Conservation (phyloP, 768 basidiomycete species). For the Favolaschia claudopus region DNA sequence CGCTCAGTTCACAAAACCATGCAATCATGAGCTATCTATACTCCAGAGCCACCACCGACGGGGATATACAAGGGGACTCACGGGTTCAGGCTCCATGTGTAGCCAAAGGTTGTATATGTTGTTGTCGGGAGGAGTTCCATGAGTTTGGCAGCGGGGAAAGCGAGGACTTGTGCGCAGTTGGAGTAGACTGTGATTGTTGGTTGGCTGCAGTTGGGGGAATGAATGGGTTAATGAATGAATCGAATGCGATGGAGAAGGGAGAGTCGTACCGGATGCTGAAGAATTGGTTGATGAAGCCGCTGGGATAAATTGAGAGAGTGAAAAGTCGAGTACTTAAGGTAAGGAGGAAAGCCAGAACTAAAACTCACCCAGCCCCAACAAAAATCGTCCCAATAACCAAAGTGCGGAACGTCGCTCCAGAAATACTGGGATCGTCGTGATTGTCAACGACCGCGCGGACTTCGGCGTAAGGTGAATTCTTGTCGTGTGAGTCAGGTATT, state of each 20-base stretch:
- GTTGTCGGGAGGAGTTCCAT: constrained; percentile 37
- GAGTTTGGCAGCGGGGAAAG: constrained; percentile 51
- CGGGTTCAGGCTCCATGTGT: constrained; percentile 57
- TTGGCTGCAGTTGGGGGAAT: neutral
- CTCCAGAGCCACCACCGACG: constrained; percentile 28
- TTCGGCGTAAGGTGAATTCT: constrained; percentile 66
- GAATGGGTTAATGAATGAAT: neutral
- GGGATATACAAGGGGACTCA: constrained; percentile 33
- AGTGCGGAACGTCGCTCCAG: constrained; percentile 60
- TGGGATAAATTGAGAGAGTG: too few species aligned
- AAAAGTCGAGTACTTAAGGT: too few species aligned
- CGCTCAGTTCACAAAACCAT: too few species aligned
- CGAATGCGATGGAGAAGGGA: neutral
- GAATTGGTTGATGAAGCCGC: constrained; percentile 40
- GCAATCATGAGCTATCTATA: too few species aligned
- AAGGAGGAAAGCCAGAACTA: too few species aligned
- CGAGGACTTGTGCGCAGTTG: constrained; percentile 56
- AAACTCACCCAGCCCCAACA: constrained; percentile 18
- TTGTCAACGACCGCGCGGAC: constrained; percentile 68
- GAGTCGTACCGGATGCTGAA: constrained; percentile 36
- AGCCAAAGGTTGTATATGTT: constrained; percentile 51
- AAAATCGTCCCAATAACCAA: constrained; percentile 41
- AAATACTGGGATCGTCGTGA: constrained; percentile 60
- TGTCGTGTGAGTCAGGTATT: too few species aligned
- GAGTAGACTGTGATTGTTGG: constrained; percentile 25